phyloP scores from a whole-genome alignment of 345 rosid genomes.

The Eucalyptus erythrocorys region DNA sequence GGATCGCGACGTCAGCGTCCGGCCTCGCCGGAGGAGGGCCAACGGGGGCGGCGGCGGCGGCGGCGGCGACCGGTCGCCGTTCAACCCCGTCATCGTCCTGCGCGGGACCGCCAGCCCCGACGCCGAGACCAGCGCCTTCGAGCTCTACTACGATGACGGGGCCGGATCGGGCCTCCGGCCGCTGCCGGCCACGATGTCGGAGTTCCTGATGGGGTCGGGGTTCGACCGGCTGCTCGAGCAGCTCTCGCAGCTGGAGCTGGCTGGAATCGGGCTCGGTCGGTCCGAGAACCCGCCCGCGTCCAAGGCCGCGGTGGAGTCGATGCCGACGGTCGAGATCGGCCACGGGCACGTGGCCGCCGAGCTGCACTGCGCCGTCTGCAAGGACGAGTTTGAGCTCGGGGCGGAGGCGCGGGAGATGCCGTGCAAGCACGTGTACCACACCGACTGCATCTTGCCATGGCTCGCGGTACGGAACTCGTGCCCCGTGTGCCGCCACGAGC shows the following conservation, averaged over 20 bases:
- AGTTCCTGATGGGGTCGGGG: conserved; percentile 67
- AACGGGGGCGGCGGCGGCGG: conserved; percentile 12
- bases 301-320: conserved; percentile 52
- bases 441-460: conserved; percentile 72
- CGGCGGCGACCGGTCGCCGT: conserved; percentile 28
- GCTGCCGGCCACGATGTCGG: conserved; percentile 51
- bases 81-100: conserved; percentile 62
- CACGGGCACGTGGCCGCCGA: conserved; percentile 24
- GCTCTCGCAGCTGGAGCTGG: conserved; percentile 42
- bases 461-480: conserved; percentile 59
- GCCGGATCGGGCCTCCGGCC: conserved; percentile 59
- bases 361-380: conserved; percentile 68
- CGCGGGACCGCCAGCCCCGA: conserved; percentile 32
- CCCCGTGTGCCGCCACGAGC: conserved; percentile 60
- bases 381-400: conserved; percentile 51
- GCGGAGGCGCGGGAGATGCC: conserved; percentile 65
- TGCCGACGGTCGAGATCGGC: conserved; percentile 43
- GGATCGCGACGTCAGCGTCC: not conserved
- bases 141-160: conserved; percentile 64
- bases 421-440: conserved; percentile 64
- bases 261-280: conserved; percentile 44
- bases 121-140: conserved; percentile 28
- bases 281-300: conserved; percentile 63
- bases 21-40: conserved; percentile 17
- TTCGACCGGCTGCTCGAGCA: conserved; percentile 61